Conservation (phyloP, 495 filamentous ascomycete genomes). For the Neurospora sp. region DNA sequence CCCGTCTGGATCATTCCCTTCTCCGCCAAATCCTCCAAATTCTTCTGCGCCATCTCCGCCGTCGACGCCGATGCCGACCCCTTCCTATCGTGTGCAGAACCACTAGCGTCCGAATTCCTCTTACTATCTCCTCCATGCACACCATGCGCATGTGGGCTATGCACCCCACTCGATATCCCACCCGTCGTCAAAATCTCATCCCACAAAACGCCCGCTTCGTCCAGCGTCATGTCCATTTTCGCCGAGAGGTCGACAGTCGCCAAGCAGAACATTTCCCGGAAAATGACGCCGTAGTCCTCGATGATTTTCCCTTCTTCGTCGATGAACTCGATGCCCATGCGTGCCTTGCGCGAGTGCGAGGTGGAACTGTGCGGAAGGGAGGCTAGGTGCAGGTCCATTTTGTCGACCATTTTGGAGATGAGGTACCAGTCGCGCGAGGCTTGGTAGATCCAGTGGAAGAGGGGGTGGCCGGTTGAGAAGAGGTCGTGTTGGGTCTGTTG, state of each 20-base stretch:
- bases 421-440: constrained; percentile 66
- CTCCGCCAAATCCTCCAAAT: constrained; percentile 13
- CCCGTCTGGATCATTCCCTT: constrained; percentile 22
- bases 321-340: constrained; percentile 24
- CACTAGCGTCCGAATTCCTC: not conserved
- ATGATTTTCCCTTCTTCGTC: constrained; percentile 37
- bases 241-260: constrained; percentile 65
- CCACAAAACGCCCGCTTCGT: constrained; percentile 63
- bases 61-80: not conserved
- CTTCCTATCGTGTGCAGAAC: not conserved
- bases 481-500: constrained; percentile 56
- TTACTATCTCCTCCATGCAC: constrained; percentile 1
- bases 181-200: constrained; percentile 67
- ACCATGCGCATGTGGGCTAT: not conserved
- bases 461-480: constrained; percentile 65
- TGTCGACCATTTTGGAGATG: constrained; percentile 55
- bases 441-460: constrained; percentile 82
- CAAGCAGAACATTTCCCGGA: constrained; percentile 81
- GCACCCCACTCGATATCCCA: not conserved
- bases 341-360: constrained; percentile 9
- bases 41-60: not conserved
- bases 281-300: constrained; percentile 61
- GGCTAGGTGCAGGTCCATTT: constrained; percentile 54
- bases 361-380: constrained; percentile 21
- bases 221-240: constrained; percentile 49